Conservation (phyloP, 1,284 basidiomycete genomes). For the Ustilago cynodontis region DNA sequence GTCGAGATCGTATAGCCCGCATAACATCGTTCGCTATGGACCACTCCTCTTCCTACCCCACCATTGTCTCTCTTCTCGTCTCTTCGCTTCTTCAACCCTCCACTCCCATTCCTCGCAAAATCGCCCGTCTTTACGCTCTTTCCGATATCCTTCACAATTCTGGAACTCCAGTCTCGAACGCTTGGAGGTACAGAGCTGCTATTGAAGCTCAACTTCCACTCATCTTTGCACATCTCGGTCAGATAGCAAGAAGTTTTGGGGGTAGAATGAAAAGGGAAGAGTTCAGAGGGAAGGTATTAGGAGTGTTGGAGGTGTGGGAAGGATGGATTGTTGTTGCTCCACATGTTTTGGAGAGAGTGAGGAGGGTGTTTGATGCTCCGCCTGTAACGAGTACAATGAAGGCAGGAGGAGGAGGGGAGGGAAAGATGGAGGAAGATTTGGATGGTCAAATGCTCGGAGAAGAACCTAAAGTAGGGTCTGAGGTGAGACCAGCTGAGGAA, state of each 20-base stretch:
- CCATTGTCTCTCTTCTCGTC: constrained; percentile 69
- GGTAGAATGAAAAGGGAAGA: constrained; percentile 60
- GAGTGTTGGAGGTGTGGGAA: constrained; percentile 92
- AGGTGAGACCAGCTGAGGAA: too few relatives aligned
- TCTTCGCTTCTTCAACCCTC: constrained; percentile 75
- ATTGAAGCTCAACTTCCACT: constrained; percentile 47
- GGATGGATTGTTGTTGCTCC: constrained; percentile 81
- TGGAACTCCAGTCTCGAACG: constrained; percentile 83
- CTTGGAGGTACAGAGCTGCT: constrained; percentile 69
- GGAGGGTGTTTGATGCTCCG: constrained; percentile 42
- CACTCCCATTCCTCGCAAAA: constrained; percentile 93
- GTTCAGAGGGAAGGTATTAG: constrained; percentile 82
- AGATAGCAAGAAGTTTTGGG: constrained; percentile 44
- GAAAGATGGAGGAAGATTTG: constrained; percentile 21
- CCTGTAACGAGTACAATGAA: background rate
- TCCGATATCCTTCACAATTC: constrained; percentile 98
- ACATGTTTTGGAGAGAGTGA: constrained; percentile 77
- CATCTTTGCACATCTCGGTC: constrained; percentile 61
- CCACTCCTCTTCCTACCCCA: constrained; percentile 81
- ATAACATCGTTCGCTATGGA: constrained; percentile 96
- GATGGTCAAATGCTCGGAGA: constrained; percentile 31
- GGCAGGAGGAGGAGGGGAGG: background rate
- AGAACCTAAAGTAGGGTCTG: too few relatives aligned
- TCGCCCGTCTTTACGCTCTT: constrained; percentile 92
- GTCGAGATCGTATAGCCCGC: constrained; percentile 88